phyloP scores from a whole-genome alignment of 2,329 filamentous ascomycete species.

The Rugonectria rugulosa region DNA sequence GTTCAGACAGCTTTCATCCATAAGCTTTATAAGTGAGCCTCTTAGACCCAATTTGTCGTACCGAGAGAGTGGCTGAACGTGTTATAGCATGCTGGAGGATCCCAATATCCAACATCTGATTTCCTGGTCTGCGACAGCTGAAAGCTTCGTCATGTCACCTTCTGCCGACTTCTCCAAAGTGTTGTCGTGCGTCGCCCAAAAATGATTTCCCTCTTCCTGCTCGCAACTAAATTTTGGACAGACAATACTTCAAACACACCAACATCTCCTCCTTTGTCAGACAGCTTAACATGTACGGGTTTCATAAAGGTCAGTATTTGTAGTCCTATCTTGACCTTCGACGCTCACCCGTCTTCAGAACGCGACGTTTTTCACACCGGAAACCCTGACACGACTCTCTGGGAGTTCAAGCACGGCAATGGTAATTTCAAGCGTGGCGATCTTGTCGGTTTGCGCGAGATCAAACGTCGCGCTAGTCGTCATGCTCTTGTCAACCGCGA shows the following conservation, averaged over 20 bases:
- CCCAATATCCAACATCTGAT: slow-evolving; percentile 92
- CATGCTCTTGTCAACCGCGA: slow-evolving; percentile 94
- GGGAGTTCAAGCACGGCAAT: slow-evolving; percentile 99
- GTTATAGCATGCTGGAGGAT: slow-evolving; percentile 90
- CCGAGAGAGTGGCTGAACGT: slow-evolving; percentile 35
- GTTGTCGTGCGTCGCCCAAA: slow-evolving; percentile 74
- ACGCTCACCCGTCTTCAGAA: slow-evolving; percentile 60
- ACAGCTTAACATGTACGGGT: slow-evolving; percentile 99
- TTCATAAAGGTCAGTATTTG: slow-evolving; percentile 83
- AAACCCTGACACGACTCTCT: slow-evolving; percentile 89
- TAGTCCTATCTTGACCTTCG: background rate
- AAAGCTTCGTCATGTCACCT: slow-evolving; percentile 99
- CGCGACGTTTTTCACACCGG: slow-evolving; percentile 98
- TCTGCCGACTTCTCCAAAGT: slow-evolving; percentile 98
- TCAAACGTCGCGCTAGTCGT: slow-evolving; percentile 91
- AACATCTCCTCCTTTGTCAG: slow-evolving; percentile 99
- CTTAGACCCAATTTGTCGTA: background rate
- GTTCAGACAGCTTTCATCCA: slow-evolving; percentile 99
- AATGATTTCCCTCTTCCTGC: background rate
- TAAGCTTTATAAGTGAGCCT: slow-evolving; percentile 92
- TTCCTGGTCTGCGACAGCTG: slow-evolving; percentile 91
- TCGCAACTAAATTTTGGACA: slow-evolving; percentile 47
- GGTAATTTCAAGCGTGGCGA: slow-evolving; percentile 97
- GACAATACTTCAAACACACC: slow-evolving; percentile 99
- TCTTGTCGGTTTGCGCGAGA: slow-evolving; percentile 88